Conservation (phyloP, 2,329 filamentous ascomycete genomes). For the Ustulina deusta region DNA sequence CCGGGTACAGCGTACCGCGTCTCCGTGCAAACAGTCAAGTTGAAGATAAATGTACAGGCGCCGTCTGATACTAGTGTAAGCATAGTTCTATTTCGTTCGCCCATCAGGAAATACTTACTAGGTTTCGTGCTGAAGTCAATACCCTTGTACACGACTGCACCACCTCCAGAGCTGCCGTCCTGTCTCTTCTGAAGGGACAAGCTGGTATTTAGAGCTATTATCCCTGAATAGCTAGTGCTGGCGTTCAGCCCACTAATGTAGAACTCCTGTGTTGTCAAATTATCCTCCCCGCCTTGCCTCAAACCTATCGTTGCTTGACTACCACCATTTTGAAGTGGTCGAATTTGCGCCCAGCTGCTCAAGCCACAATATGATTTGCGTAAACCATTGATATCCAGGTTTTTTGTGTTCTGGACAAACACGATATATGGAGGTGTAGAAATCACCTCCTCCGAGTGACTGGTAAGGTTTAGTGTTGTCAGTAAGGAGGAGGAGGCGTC, state of each 20-base stretch:
- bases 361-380: slow-evolving; percentile 87
- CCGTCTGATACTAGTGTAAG: slow-evolving; percentile 39
- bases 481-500: slow-evolving; percentile 84
- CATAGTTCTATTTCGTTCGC: not conserved
- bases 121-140: slow-evolving; percentile 83
- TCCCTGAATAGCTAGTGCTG: slow-evolving; percentile 77
- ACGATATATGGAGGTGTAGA: slow-evolving; percentile 76
- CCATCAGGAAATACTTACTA: slow-evolving; percentile 61
- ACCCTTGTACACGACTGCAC: slow-evolving; percentile 78
- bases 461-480: slow-evolving; percentile 79
- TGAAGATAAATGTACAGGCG: slow-evolving; percentile 83
- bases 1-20: slow-evolving; percentile 92
- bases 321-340: slow-evolving; percentile 66
- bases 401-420: slow-evolving; percentile 76
- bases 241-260: slow-evolving; percentile 80
- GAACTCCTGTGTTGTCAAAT: slow-evolving; percentile 87
- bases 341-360: slow-evolving; percentile 72
- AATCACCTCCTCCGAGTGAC: slow-evolving; percentile 64
- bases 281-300: slow-evolving; percentile 74
- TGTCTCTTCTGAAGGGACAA: slow-evolving; percentile 59
- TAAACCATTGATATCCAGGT: slow-evolving; percentile 74
- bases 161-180: slow-evolving; percentile 72
- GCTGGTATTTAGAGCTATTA: slow-evolving; percentile 71
- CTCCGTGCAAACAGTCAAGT: slow-evolving; percentile 88
- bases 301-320: slow-evolving; percentile 68